These are phyloP conservation scores for Ceratopteris richardii DNA, from an alignment of 75 land plant genomes.

Conservation along the genomic window DNA sequence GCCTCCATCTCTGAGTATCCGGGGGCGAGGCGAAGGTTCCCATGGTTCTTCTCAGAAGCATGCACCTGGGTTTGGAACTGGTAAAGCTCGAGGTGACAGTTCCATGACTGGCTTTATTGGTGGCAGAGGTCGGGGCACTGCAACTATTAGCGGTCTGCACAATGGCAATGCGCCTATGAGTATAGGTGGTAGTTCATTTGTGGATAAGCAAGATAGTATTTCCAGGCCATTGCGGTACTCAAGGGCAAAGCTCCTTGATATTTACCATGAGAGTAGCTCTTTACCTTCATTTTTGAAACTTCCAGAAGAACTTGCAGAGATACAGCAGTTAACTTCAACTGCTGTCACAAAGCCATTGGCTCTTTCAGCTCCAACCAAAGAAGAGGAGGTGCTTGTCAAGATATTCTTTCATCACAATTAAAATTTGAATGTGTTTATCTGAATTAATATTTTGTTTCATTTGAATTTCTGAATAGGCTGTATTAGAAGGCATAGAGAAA, in stretches of 20 bases:
- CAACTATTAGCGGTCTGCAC: constrained; percentile 7
- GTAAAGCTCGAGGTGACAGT: constrained; percentile 21
- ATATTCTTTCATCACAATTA: too few species aligned
- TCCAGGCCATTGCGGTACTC: constrained; percentile 16
- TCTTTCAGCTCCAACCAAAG: constrained; percentile 61
- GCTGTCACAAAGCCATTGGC: constrained; percentile 75
- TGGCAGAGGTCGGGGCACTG: constrained; percentile 29
- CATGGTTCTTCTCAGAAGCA: constrained; percentile 25
- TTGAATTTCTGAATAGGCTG: constrained; percentile 25
- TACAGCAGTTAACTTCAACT: constrained; percentile 47
- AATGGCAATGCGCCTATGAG: constrained; percentile 18
- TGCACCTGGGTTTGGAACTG: constrained; percentile 33
- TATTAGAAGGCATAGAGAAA: constrained; percentile 72
- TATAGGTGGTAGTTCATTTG: constrained; percentile 13
- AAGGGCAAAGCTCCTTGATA: constrained; percentile 31
- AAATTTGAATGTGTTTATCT: too few species aligned
- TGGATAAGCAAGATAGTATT: constrained; percentile 16
- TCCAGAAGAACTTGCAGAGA: constrained; percentile 53
- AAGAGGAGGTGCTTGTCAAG: constrained; percentile 60
- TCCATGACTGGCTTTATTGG: constrained; percentile 16
- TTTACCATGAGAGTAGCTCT: constrained; percentile 14
- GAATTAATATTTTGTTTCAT: background rate
- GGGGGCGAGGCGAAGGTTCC: constrained; percentile 29
- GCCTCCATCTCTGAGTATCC: constrained; percentile 20
- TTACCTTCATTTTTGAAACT: constrained; percentile 12